A percentile compares a stretch with the other conserved stretches of the same genome.
Evolutionary conservation across 2,329 filamentous ascomycete genomes (phyloP).

Genomic region (Tolypocladium tundrense): DNA sequence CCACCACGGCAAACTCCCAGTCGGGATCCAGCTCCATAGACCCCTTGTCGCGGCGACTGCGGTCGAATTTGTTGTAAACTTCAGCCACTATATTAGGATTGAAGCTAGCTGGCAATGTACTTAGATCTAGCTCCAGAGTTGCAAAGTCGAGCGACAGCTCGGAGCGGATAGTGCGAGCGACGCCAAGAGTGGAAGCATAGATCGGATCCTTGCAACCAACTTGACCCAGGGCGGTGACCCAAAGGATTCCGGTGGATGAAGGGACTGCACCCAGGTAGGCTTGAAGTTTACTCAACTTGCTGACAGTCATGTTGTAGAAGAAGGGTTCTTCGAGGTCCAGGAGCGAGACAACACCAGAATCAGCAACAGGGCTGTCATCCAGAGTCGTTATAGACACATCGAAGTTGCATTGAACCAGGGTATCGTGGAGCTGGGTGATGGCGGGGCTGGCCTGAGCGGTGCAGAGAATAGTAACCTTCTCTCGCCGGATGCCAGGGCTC

Average conservation of each 20-base stretch:
- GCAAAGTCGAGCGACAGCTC: constrained; percentile 15
- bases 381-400: background rate
- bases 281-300: constrained; percentile 2
- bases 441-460: background rate
- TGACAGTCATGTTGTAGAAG: constrained; percentile 1
- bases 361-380: background rate
- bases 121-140: constrained; percentile 14
- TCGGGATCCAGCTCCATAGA: background rate
- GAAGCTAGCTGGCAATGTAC: background rate
- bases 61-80: background rate
- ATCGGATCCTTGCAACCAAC: constrained; percentile 14
- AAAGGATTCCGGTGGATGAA: constrained; percentile 10
- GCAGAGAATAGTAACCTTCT: background rate
- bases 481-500: background rate
- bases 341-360: constrained; percentile 3
- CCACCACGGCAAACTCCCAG: background rate
- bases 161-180: constrained; percentile 14
- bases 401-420: background rate
- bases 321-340: constrained; percentile 6
- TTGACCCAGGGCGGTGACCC: constrained; percentile 17
- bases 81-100: background rate
- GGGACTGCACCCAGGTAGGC: constrained; percentile 2
- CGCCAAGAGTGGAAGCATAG: constrained; percentile 15
- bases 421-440: background rate
- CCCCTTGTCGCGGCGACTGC: background rate